Evolutionary conservation across 352 stramenopile species (phyloP).

Genomic region (Phytopythium boreale): DNA sequence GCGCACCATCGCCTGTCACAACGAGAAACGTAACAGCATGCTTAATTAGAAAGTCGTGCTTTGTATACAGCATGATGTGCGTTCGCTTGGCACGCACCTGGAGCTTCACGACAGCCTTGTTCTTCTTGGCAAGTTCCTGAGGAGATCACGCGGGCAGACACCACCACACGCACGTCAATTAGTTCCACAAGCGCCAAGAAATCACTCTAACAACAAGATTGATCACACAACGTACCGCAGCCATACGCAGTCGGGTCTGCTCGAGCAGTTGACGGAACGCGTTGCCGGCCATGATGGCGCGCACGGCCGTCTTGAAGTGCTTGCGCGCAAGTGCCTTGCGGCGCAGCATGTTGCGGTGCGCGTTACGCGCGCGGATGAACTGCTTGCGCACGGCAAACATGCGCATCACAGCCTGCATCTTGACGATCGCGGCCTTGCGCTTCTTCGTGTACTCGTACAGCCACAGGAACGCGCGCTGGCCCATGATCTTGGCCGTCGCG

Average conservation of each 20-base stretch:
- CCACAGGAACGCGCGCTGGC: conserved; percentile 80
- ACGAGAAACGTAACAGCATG: background rate
- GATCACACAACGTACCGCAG: conserved; percentile 11
- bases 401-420: conserved; percentile 82
- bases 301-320: conserved; percentile 67
- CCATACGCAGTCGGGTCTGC: conserved; percentile 46
- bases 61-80: background rate
- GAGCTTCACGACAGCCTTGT: conserved; percentile 63
- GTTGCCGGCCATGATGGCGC: conserved; percentile 60
- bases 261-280: conserved; percentile 66
- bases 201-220: background rate
- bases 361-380: conserved; percentile 69
- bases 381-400: conserved; percentile 86
- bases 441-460: conserved; percentile 70
- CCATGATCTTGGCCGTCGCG: conserved; percentile 80
- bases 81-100: conserved; percentile 23
- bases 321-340: conserved; percentile 69
- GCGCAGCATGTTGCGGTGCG: conserved; percentile 56
- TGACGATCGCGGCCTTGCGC: conserved; percentile 73
- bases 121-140: conserved; percentile 37
- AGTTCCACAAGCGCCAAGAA: background rate
- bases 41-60: background rate
- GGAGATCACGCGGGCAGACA: background rate
- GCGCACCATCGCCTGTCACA: conserved; percentile 56
- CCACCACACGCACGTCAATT: background rate